Evolutionary conservation across 768 basidiomycete species (phyloP).

Genomic region (Boletus vermiculosoides): DNA sequence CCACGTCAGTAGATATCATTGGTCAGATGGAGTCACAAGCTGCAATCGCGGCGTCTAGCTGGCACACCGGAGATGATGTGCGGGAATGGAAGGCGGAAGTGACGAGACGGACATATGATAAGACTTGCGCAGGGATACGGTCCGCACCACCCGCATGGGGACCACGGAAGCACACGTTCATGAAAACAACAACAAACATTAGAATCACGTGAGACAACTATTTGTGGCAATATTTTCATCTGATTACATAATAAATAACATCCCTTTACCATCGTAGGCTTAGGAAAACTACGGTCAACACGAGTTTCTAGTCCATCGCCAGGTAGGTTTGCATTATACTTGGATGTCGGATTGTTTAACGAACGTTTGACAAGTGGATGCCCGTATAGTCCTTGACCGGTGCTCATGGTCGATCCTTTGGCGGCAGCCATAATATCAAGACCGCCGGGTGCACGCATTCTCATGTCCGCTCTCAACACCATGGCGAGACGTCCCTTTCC

Average conservation of each 20-base stretch:
- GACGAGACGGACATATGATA: conserved; percentile 2
- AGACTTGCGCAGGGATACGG: background rate
- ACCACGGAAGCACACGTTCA: background rate
- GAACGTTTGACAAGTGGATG: background rate
- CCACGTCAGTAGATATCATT: background rate
- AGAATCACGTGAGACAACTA: background rate
- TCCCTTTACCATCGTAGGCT: background rate
- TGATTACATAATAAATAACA: conserved; percentile 21
- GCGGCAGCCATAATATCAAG: conserved; percentile 49
- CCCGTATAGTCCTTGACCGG: conserved; percentile 14
- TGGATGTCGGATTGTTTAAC: background rate
- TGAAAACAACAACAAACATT: background rate
- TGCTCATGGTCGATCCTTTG: conserved; percentile 65
- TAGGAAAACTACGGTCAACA: conserved; percentile 5
- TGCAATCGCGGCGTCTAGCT: conserved; percentile 4
- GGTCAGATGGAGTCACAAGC: background rate
- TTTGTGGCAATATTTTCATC: conserved; percentile 1
- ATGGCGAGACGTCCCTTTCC: conserved; percentile 36
- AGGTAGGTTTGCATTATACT: conserved; percentile 9
- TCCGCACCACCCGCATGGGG: background rate
- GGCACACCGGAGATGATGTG: conserved; percentile 7
- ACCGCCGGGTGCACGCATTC: conserved; percentile 25
- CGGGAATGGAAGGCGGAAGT: background rate
- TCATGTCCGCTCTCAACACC: conserved; percentile 29
- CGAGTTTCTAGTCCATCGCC: conserved; percentile 1